A percentile compares a stretch with the other conserved stretches of the same genome.
Evolutionary conservation across 2,329 filamentous ascomycete genomes (phyloP).

Genomic region (Xenosphaeropsis pyriputrescens): DNA sequence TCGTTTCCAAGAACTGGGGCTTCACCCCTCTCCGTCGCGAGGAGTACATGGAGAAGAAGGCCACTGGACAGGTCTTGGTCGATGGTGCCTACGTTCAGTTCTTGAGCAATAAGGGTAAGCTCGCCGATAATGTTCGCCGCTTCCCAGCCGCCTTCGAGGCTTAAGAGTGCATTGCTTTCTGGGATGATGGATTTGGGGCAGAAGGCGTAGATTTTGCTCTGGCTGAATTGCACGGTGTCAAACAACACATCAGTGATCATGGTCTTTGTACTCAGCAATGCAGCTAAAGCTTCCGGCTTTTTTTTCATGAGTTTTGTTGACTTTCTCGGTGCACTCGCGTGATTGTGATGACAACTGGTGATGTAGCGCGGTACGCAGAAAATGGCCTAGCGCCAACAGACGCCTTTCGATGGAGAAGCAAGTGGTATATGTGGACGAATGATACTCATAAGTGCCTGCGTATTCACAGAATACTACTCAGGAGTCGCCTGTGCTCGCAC

Average conservation of each 20-base stretch:
- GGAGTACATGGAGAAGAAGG: constrained; percentile 93
- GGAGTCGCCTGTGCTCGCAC: no score
- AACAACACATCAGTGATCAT: constrained; percentile 5
- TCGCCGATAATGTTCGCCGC: constrained; percentile 77
- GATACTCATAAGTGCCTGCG: no score
- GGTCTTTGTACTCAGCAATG: constrained; percentile 16
- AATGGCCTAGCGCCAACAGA: no score
- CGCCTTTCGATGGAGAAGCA: no score
- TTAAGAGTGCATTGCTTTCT: constrained; percentile 8
- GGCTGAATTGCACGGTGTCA: constrained; percentile 12
- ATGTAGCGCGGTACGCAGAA: no score
- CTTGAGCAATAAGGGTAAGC: constrained; percentile 80
- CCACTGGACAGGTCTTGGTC: constrained; percentile 83
- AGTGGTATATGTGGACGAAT: no score
- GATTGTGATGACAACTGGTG: no score
- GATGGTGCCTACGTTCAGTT: constrained; percentile 99
- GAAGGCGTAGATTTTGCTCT: constrained; percentile 15
- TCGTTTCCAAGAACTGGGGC: constrained; percentile 99
- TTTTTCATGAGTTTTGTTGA: background rate
- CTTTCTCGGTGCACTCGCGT: no score
- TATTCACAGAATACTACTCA: no score
- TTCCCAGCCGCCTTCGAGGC: constrained; percentile 80
- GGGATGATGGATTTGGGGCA: constrained; percentile 4
- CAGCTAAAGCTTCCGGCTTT: constrained; percentile 10
- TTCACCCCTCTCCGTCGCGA: constrained; percentile 98